A percentile compares a stretch with the other conserved stretches of the same genome.
Conservation (phyloP, 768 basidiomycete genomes). For the Strobilomyces echinocephalus region DNA sequence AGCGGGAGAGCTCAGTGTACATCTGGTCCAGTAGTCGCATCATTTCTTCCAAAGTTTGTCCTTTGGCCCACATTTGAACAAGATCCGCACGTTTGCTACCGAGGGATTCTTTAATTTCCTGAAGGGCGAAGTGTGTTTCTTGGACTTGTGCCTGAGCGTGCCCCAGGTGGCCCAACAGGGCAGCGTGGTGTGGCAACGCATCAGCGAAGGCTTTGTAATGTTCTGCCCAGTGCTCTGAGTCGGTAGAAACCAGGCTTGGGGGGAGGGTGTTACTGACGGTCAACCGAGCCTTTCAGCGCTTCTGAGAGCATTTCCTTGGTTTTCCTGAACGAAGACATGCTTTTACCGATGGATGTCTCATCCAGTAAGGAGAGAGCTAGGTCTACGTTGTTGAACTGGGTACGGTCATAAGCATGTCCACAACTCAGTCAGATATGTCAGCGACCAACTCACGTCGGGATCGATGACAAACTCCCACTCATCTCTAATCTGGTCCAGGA, state of each 20-base stretch:
- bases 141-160: slow-evolving; percentile 72
- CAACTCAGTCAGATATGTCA: neutral
- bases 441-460: slow-evolving; percentile 54
- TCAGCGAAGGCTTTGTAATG: slow-evolving; percentile 94
- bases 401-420: slow-evolving; percentile 7
- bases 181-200: slow-evolving; percentile 87
- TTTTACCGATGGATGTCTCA: slow-evolving; percentile 64
- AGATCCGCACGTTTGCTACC: slow-evolving; percentile 84
- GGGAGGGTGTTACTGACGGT: slow-evolving; percentile 50
- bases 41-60: slow-evolving; percentile 94
- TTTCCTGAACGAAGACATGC: slow-evolving; percentile 69
- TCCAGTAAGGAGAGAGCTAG: slow-evolving; percentile 88
- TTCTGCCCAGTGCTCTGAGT: slow-evolving; percentile 40
- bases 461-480: slow-evolving; percentile 89
- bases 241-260: neutral
- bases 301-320: slow-evolving; percentile 75
- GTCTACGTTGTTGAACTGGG: slow-evolving; percentile 89
- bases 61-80: slow-evolving; percentile 83
- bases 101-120: slow-evolving; percentile 74
- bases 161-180: slow-evolving; percentile 65
- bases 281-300: slow-evolving; percentile 83
- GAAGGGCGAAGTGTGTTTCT: slow-evolving; percentile 62
- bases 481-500: slow-evolving; percentile 80
- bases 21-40: slow-evolving; percentile 90
- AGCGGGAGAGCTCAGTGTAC: slow-evolving; percentile 42